A percentile compares a stretch with the other conserved stretches of the same genome.
Evolutionary conservation across 225 moss, liverwort and hornwort genomes (phyloP).

Genomic region (Pseudoscleropodium purum): DNA sequence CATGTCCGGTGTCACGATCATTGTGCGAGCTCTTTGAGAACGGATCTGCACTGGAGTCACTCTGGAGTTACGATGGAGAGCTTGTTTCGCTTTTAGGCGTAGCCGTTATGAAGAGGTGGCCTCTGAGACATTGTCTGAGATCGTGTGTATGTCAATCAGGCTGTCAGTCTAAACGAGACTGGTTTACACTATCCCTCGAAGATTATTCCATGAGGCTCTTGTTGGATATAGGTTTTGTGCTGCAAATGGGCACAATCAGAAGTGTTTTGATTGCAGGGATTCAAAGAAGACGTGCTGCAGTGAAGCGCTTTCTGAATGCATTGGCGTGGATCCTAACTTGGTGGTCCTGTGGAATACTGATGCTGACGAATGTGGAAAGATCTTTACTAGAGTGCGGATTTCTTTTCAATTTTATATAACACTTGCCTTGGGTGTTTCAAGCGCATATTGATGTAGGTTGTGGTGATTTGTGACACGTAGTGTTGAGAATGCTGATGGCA

Average conservation of each 20-base stretch:
- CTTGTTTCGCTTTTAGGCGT: background rate
- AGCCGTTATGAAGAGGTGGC: background rate
- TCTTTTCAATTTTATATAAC: slow-evolving; percentile 44
- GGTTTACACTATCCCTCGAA: slow-evolving; percentile 13
- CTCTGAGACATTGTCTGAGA: slow-evolving; percentile 4
- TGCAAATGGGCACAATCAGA: slow-evolving; percentile 4
- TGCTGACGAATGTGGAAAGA: slow-evolving; percentile 55
- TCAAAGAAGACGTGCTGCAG: slow-evolving; percentile 19
- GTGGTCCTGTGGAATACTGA: slow-evolving; percentile 60
- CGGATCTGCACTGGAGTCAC: background rate
- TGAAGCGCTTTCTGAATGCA: slow-evolving; percentile 25
- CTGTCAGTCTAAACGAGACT: slow-evolving; percentile 7
- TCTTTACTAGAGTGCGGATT: slow-evolving; percentile 46
- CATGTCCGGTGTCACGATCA: slow-evolving; percentile 10
- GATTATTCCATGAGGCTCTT: background rate
- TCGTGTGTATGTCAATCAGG: slow-evolving; percentile 10
- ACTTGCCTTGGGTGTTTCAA: slow-evolving; percentile 39
- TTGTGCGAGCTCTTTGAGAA: background rate
- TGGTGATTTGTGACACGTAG: slow-evolving; percentile 26
- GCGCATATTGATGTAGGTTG: slow-evolving; percentile 49
- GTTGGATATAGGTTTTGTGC: slow-evolving; percentile 15
- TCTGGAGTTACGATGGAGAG: background rate
- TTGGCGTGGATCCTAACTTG: slow-evolving; percentile 67
- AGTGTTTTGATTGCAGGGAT: slow-evolving; percentile 35
- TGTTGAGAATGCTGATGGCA: slow-evolving; percentile 41